Percentiles rank a stretch among this genome's conserved stretches.
These are phyloP conservation scores for Lunularia cruciata DNA, from an alignment of 225 moss, liverwort and hornwort species.

Conservation along the genomic window DNA sequence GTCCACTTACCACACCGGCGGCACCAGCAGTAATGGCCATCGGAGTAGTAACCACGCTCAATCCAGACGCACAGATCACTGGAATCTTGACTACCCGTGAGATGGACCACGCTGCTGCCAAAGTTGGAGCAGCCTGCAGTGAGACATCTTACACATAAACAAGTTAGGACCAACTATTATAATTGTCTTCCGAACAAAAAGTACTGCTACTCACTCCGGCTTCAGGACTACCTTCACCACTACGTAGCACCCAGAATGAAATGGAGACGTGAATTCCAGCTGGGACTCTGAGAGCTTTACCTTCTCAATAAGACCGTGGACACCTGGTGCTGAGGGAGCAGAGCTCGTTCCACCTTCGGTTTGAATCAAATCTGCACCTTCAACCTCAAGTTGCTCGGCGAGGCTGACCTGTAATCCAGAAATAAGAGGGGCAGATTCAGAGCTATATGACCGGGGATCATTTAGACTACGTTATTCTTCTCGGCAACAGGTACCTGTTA, in stretches of 20 bases:
- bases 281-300: constrained; percentile 33
- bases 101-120: constrained; percentile 89
- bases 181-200: neutral
- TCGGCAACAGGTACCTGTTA: too few relatives aligned
- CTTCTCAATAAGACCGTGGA: constrained; percentile 93
- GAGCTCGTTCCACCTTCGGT: constrained; percentile 93
- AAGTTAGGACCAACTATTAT: constrained; percentile 1
- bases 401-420: constrained; percentile 62
- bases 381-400: constrained; percentile 69
- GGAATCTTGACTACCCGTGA: constrained; percentile 79
- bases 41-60: constrained; percentile 82
- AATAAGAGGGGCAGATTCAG: too few relatives aligned
- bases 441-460: too few relatives aligned
- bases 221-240: too few relatives aligned
- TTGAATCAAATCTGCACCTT: constrained; percentile 88
- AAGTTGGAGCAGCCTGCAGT: constrained; percentile 80
- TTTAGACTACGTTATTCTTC: too few relatives aligned
- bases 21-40: constrained; percentile 94
- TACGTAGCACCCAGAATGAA: too few relatives aligned
- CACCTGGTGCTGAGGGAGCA: constrained; percentile 59
- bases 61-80: constrained; percentile 89
- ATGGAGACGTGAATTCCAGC: too few relatives aligned
- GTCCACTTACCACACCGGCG: constrained; percentile 80
- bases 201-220: too few relatives aligned
- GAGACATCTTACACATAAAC: neutral